phyloP scores from a whole-genome alignment of 2,329 filamentous ascomycete species.

The Colletotrichum sp. region DNA sequence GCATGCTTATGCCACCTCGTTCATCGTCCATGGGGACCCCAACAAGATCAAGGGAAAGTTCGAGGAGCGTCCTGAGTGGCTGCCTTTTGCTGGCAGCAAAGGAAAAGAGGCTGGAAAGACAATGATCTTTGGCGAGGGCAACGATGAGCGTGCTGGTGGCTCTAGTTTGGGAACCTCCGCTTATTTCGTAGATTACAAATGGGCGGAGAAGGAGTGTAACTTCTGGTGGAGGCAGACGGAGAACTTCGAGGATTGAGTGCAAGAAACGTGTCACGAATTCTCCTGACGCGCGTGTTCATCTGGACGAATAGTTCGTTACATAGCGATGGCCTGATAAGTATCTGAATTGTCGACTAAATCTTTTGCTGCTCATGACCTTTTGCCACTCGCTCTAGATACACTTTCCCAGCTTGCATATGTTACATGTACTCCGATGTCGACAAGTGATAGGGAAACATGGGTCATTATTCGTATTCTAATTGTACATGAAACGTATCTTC shows the following conservation, averaged over 20 bases:
- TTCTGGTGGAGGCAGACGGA: slow-evolving; percentile 47
- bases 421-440: neutral
- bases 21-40: slow-evolving; percentile 13
- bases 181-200: slow-evolving; percentile 42
- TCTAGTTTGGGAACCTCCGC: slow-evolving; percentile 38
- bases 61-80: slow-evolving; percentile 27
- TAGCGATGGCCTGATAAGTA: neutral
- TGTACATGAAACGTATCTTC: neutral
- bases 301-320: neutral
- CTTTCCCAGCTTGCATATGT: neutral
- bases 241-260: slow-evolving; percentile 32
- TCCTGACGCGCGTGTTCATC: neutral
- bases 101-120: slow-evolving; percentile 30
- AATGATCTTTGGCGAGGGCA: slow-evolving; percentile 52
- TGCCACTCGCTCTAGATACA: neutral
- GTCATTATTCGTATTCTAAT: neutral
- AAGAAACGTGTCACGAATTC: neutral
- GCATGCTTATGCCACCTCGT: slow-evolving; percentile 5
- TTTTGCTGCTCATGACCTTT: neutral
- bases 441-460: neutral
- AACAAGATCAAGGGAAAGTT: slow-evolving; percentile 26
- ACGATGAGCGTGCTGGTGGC: slow-evolving; percentile 53
- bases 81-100: slow-evolving; percentile 23
- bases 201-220: slow-evolving; percentile 47
- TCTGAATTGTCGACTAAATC: neutral